A percentile compares a stretch with the other conserved stretches of the same genome.
Evolutionary conservation across 345 rosid genomes (phyloP).

Genomic region (Eucalyptus cloeziana): DNA sequence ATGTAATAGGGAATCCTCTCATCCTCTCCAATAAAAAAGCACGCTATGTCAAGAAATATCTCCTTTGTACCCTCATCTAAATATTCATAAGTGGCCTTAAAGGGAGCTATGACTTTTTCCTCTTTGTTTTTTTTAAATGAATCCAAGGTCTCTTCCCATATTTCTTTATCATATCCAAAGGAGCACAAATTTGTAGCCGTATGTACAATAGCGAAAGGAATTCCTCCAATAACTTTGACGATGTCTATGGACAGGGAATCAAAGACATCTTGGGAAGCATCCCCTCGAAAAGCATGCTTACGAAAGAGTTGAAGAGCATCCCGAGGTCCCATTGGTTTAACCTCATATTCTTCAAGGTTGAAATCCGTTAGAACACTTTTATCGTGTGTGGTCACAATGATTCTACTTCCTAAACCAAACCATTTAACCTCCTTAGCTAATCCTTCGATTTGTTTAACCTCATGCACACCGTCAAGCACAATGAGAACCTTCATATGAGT

Average conservation of each 20-base stretch:
- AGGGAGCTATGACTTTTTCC: background rate
- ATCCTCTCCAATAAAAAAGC: background rate
- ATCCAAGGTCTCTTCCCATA: too few species aligned
- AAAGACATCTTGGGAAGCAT: background rate
- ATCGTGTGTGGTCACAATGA: fast-evolving
- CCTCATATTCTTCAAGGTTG: background rate
- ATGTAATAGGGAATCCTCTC: background rate
- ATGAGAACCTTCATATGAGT: too few species aligned
- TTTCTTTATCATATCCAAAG: too few species aligned
- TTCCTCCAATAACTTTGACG: background rate
- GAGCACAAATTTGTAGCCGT: too few species aligned
- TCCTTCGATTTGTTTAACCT: fast-evolving
- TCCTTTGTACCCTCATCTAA: background rate
- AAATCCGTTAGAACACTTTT: too few species aligned
- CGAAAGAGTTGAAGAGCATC: background rate
- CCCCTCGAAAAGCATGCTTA: background rate
- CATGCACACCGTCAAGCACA: fast-evolving
- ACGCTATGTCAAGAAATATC: background rate
- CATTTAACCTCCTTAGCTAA: fast-evolving
- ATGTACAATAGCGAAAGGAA: background rate
- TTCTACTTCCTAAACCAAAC: fast-evolving
- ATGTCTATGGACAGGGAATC: background rate
- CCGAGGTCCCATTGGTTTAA: background rate
- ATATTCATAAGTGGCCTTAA: background rate
- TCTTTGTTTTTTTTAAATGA: too few species aligned